These are phyloP conservation scores for Thoreauomyces humboldtii DNA, from an alignment of 192 early-diverging fungal genomes.

Conservation along the genomic window DNA sequence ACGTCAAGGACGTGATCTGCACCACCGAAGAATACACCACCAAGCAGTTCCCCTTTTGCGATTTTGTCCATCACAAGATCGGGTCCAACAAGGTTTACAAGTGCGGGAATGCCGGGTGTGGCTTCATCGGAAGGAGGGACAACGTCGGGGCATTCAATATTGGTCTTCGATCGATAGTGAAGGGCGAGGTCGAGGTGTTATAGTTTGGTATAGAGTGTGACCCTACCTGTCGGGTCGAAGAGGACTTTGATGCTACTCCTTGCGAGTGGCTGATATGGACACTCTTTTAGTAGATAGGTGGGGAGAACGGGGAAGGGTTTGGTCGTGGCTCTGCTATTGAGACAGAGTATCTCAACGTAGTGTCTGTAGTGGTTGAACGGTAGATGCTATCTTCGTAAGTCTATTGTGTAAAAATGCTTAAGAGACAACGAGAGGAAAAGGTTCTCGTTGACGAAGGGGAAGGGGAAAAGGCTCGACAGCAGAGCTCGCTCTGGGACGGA, in stretches of 20 bases:
- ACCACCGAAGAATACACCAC: conserved; percentile 25
- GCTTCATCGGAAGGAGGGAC: not conserved
- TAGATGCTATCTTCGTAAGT: too few species aligned
- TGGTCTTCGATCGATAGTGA: conserved; percentile 20
- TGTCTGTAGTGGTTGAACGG: too few species aligned
- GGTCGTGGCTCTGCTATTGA: too few species aligned
- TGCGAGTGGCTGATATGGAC: conserved; percentile 7
- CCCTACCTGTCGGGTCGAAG: conserved; percentile 8
- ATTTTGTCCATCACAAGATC: conserved; percentile 22
- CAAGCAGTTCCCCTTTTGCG: conserved; percentile 14
- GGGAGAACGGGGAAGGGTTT: too few species aligned
- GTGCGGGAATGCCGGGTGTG: conserved; percentile 21
- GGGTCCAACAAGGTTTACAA: conserved; percentile 19
- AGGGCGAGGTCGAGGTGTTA: conserved; percentile 6
- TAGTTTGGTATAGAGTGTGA: conserved; percentile 1
- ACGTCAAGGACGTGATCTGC: conserved; percentile 15
- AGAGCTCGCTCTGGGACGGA: too few species aligned
- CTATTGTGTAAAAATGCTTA: too few species aligned
- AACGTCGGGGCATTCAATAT: conserved; percentile 18
- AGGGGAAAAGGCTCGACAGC: too few species aligned
- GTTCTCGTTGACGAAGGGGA: too few species aligned
- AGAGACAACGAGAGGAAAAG: too few species aligned
- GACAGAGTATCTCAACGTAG: too few species aligned
- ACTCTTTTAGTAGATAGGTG: conserved; percentile 9
- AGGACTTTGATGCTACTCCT: conserved; percentile 2